Base-by-base conservation (phyloP, 768 basidiomycete genomes). In the Strobilomyces confusus region DNA sequence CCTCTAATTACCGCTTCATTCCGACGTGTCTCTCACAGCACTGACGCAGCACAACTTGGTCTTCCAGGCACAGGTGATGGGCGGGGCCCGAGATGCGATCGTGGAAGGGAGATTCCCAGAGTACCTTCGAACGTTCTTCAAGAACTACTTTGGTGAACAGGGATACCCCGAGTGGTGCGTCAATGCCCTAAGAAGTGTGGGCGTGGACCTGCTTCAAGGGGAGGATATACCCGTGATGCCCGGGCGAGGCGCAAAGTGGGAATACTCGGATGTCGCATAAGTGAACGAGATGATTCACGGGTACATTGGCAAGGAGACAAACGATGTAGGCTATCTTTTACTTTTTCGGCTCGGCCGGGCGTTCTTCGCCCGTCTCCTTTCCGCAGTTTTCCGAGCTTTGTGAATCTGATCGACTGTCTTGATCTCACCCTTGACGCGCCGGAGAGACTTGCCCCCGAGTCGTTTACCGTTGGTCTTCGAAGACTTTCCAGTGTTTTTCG, bases 141-240 rank as follows among this genome's bases (percentile, higher is more conserved):
- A 75, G 32, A 72, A 74, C 41, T 95, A 93, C 67, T 95, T 90
- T 62, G 84, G 81, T 8, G 76, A 82, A 51, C 71, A 75, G n/a
- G 87, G 86, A 11, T 92, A 93, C 66, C 92, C 92, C 0, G 81
- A 83, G 64, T 95, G 92, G 92, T 89, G 89, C 60, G 82, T 95
- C 1, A 87, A 91, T 62, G 93, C 92, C 12, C 71, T 95, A 47
- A 75, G 77, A 23, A 86, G 82, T 50, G 92, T 95, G 13, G 88
- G 88, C 1, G 89, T 95, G 0, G 91, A 95, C 65, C 69, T 95
- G 41, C 71, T 92, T 30, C 81, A 86, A 54, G 80, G 77, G 22
- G 62, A 71, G 26, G 65, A 77, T 23, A 68, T 74, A 6, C 78
- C 76, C 50, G 66, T 87, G 0, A 73, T 86, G 32, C 65, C 78